Conservation (phyloP, 495 filamentous ascomycete genomes). For the Hyaloscypha finlandica region DNA sequence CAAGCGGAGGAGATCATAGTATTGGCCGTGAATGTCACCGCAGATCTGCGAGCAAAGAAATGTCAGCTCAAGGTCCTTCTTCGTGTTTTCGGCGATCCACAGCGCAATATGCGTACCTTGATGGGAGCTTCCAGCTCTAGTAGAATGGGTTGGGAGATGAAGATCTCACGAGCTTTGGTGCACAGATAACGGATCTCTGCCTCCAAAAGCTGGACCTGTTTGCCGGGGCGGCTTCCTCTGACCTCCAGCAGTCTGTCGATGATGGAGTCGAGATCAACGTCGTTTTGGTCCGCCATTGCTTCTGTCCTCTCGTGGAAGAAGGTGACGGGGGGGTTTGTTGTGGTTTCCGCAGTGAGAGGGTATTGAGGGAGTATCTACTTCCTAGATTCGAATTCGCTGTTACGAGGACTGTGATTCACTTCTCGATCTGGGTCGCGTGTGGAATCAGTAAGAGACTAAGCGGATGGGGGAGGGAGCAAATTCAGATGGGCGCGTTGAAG, state of each 20-base stretch:
- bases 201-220: conserved; percentile 96
- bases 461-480: conserved; percentile 6
- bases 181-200: conserved; percentile 97
- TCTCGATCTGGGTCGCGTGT: conserved; percentile 25
- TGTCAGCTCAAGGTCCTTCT: neutral
- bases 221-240: conserved; percentile 94
- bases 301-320: conserved; percentile 39
- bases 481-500: conserved; percentile 13
- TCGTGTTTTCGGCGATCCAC: neutral
- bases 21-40: conserved; percentile 99
- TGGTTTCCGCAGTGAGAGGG: conserved; percentile 31
- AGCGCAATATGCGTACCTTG: conserved; percentile 67
- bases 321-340: conserved; percentile 21
- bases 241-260: conserved; percentile 98
- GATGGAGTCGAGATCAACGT: conserved; percentile 98
- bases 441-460: conserved; percentile 26
- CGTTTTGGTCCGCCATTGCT: conserved; percentile 91
- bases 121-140: conserved; percentile 97
- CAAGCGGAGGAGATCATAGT: conserved; percentile 94
- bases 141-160: conserved; percentile 98
- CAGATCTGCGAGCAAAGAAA: conserved; percentile 69
- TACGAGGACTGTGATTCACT: conserved; percentile 36
- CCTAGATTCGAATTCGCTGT: conserved; percentile 23
- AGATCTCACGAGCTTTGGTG: conserved; percentile 98
- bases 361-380: conserved; percentile 6